These are phyloP conservation scores for Chondrus crispus DNA, from an alignment of 23 red algal species.

Conservation along the genomic window DNA sequence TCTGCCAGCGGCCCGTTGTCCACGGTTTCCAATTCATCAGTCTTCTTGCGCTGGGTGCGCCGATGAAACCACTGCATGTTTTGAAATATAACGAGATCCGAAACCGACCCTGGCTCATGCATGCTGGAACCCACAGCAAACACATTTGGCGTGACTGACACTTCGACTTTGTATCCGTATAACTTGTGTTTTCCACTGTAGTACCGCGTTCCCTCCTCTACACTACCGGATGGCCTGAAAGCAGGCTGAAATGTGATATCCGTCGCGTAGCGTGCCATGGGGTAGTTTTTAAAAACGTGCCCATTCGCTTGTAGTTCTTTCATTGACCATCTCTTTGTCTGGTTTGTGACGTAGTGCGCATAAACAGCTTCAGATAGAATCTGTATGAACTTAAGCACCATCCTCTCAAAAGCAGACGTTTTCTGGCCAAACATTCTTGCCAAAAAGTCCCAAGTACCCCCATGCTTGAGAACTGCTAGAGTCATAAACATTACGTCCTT, in stretches of 20 bases:
- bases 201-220: not conserved
- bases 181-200: conserved; percentile 3
- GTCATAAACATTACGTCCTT: not conserved
- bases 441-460: not conserved
- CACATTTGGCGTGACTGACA: conserved; percentile 2
- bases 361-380: not conserved
- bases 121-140: not conserved
- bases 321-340: too few species aligned
- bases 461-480: not conserved
- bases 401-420: not conserved
- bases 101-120: not conserved
- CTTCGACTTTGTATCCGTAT: not conserved
- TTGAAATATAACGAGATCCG: not conserved
- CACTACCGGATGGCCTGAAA: not conserved
- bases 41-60: not conserved
- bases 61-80: not conserved
- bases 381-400: too few species aligned
- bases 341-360: not conserved
- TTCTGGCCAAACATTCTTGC: not conserved
- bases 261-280: not conserved
- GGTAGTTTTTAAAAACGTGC: not conserved
- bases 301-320: not conserved
- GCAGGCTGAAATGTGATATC: conserved; percentile 11
- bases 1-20: not conserved
- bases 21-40: not conserved